Evolutionary conservation across 495 filamentous ascomycete genomes (phyloP).

Genomic region (Penicillium odoratum): DNA sequence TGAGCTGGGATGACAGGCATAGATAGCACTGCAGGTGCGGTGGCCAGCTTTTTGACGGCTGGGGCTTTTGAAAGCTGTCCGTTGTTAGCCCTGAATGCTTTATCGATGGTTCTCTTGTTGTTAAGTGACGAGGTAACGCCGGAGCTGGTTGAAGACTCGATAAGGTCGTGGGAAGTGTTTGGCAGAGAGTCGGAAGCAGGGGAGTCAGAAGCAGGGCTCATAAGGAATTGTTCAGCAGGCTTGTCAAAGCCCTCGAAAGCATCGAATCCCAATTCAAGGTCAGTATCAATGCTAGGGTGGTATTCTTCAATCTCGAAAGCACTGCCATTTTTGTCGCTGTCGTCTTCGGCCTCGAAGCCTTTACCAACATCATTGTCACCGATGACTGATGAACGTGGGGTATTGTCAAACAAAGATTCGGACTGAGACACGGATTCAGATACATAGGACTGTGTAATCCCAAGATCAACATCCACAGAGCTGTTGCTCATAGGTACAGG

Average conservation of each 20-base stretch:
- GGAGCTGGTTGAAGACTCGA: too few relatives aligned
- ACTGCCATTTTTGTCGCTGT: too few relatives aligned
- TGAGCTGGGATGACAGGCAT: not conserved
- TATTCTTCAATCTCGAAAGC: too few relatives aligned
- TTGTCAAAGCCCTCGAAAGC: slow-evolving; percentile 6
- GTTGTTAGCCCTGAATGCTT: not conserved
- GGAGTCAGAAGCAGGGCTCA: not conserved
- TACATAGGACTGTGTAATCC: not conserved
- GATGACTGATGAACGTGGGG: not conserved
- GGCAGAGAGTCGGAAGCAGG: not conserved
- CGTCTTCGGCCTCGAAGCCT: not conserved
- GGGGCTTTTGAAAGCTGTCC: not conserved
- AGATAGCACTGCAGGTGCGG: not conserved
- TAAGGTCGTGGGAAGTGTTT: not conserved
- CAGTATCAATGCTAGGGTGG: not conserved
- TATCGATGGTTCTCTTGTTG: not conserved
- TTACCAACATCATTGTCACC: not conserved
- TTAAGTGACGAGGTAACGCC: too few relatives aligned
- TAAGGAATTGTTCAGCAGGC: too few relatives aligned
- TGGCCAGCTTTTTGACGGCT: not conserved
- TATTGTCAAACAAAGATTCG: not conserved
- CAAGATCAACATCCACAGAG: not conserved
- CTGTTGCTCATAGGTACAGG: not conserved
- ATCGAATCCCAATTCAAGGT: slow-evolving; percentile 4
- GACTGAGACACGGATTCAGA: not conserved